Evolutionary conservation across 257 asterid species (phyloP).

Genomic region (Striga asiatica): DNA sequence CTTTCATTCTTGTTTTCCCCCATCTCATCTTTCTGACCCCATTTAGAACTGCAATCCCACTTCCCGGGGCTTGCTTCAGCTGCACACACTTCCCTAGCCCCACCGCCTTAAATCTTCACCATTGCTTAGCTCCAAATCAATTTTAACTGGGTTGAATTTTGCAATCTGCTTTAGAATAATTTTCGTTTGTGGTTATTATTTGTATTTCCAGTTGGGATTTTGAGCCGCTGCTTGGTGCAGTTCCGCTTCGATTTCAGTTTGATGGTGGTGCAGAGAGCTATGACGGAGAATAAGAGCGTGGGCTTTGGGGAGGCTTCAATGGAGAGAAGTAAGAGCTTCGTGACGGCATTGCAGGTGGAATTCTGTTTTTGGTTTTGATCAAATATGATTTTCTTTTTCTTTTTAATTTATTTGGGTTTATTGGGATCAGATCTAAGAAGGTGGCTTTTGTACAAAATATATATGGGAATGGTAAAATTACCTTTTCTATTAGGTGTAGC

Average conservation of each 20-base stretch:
- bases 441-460: too few species aligned
- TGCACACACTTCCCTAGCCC: slow-evolving; percentile 18
- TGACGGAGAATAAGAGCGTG: slow-evolving; percentile 32
- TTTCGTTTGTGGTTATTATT: not conserved
- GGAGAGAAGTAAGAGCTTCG: slow-evolving; percentile 80
- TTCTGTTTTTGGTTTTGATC: too few species aligned
- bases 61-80: slow-evolving; percentile 53
- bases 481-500: too few species aligned
- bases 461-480: too few species aligned
- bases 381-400: not conserved
- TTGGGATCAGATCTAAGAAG: slow-evolving; percentile 36
- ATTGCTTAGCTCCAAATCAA: slow-evolving; percentile 27
- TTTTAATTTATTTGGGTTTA: not conserved
- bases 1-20: slow-evolving; percentile 22
- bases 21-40: slow-evolving; percentile 18
- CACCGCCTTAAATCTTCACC: not conserved
- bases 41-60: slow-evolving; percentile 26
- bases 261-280: slow-evolving; percentile 43
- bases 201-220: not conserved
- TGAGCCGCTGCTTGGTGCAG: not conserved
- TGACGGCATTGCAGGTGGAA: slow-evolving; percentile 85
- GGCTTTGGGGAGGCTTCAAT: slow-evolving; percentile 57
- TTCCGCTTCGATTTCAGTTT: not conserved
- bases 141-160: not conserved
- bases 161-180: slow-evolving; percentile 10